Base-by-base conservation (phyloP, 768 basidiomycete genomes). In the Cantharellus anzutake region DNA sequence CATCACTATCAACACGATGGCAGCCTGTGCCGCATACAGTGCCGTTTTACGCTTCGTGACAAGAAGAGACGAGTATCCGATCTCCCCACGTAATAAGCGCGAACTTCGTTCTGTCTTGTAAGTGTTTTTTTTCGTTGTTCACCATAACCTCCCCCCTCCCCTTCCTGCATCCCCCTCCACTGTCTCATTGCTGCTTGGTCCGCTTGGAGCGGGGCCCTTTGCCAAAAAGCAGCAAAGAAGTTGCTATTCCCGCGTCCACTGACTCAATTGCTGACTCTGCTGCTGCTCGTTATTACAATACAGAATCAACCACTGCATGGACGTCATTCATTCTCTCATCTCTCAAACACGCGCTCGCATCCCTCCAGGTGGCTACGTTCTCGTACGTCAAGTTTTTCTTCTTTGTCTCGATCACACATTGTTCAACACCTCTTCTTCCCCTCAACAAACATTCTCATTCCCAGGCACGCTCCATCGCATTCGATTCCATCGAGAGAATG, bases 281-380 rank as follows among this genome's bases (percentile, higher is more conserved):
- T 48, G 44, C 44, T 48, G 44, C 52, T 37, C 52, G 5, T 37
- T 37, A 7, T 55, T 7, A 7, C 52, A 20, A 48, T 34, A 7
- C 34, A 57, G 56, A 11, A 41, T 5, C 7, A 40, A 35, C 56
- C 40, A 57, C 40, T 5, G 7, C 40, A 41, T 41, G 7, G 56
- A 57, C 40, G 56, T 57, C 5, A 57, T 57, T 35, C 56, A 57
- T 35, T 57, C 56, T 7, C 56, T 57, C 56, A 57, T 57, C 40
- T 40, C 34, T 35, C 56, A 57, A 34, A 41, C 56, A 4, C 34
- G 16, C 11, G 5, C 56, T 16, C 11, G 34, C 5, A 57, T 57
- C 40, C 56, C 11, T 4, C 5, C 7, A 34, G 56, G 56, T 41
- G 39, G 56, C 20, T 57, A 57, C 35, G 14, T 14, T 37, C 7